Conservation (phyloP, 768 basidiomycete species). For the Suillus placidus region DNA sequence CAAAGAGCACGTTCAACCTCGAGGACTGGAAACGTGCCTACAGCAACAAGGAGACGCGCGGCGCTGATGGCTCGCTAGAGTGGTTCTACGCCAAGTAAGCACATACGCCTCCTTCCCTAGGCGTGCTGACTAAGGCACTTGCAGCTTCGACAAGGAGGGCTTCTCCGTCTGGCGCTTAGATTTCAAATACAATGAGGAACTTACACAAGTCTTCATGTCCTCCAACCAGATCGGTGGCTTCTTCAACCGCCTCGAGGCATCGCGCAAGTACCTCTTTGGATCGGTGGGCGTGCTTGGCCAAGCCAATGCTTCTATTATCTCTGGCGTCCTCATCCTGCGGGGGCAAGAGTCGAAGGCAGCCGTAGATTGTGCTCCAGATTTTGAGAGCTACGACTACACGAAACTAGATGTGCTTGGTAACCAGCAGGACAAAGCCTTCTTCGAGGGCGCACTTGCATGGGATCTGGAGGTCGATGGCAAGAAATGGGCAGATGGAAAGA, state of each 20-base stretch:
- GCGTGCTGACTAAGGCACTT: slow-evolving; percentile 10
- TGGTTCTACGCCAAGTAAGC: slow-evolving; percentile 97
- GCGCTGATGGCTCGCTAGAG: slow-evolving; percentile 77
- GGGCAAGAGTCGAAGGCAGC: slow-evolving; percentile 74
- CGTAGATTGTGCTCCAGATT: slow-evolving; percentile 85
- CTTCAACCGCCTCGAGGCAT: slow-evolving; percentile 97
- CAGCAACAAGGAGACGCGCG: slow-evolving; percentile 97
- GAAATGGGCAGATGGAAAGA: slow-evolving; percentile 91
- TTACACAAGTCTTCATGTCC: slow-evolving; percentile 93
- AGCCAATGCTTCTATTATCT: slow-evolving; percentile 75
- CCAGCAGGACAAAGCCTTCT: slow-evolving; percentile 81
- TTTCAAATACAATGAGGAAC: slow-evolving; percentile 96
- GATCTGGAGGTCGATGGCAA: slow-evolving; percentile 87
- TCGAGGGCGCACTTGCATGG: slow-evolving; percentile 93
- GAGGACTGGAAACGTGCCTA: slow-evolving; percentile 98
- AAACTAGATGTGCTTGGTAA: slow-evolving; percentile 70
- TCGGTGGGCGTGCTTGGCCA: slow-evolving; percentile 89
- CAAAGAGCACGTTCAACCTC: slow-evolving; percentile 85
- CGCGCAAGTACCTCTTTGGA: slow-evolving; percentile 95
- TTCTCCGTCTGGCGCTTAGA: slow-evolving; percentile 91
- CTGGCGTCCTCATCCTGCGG: slow-evolving; percentile 81
- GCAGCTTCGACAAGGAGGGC: slow-evolving; percentile 84
- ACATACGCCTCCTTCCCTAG: not conserved
- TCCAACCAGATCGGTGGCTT: slow-evolving; percentile 92
- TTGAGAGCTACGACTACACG: slow-evolving; percentile 84